Base-by-base conservation (phyloP, 441 rosid genomes). In the Erodium trifolium region DNA sequence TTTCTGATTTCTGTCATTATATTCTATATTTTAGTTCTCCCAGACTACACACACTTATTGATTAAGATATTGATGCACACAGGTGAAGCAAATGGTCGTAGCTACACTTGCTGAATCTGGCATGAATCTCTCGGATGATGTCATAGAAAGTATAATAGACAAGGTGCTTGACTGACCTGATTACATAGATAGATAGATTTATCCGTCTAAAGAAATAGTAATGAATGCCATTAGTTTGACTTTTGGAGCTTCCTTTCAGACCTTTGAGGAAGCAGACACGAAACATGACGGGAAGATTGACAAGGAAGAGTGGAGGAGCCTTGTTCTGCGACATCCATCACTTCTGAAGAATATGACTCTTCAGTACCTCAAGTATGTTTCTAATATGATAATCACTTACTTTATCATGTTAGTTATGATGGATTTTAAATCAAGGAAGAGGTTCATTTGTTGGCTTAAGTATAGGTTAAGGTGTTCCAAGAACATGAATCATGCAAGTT, bases 61-160 rank as follows among this genome's bases (percentile, higher is more conserved):
- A 43, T 43, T 43, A 43, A 43, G 49, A 43, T 9, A 43, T 9
- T 12, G 2, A 43, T 43, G 49, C 13, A 43, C 12, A 3, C 49
- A 89, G 97, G 92, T 91, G 70, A 89, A 91, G 76, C 96, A 92
- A 89, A 92, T 92, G 97, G 96, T 92, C 37, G 97, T 89, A 12
- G 96, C 97, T 71, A 92, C 97, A 0, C 96, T 92, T 70, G 96
- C 96, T 14, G 98, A 92, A 75, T 92, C 96, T 63, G 96, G 98
- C 67, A 92, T 92, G 98, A 92, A 92, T 82, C 87, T 94, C 69
- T 85, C 87, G 0, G 98, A 94, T 73, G 91, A 82, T 72, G 88
- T 92, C 69, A 90, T 92, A 57, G 98, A 92, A 79, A 86, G 88
- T 75, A 92, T 92, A 72, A 92, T 92, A 64, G 96, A 90, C 83